Evolutionary conservation across 495 filamentous ascomycete genomes (phyloP).

Genomic region (Penicillium daleae): DNA sequence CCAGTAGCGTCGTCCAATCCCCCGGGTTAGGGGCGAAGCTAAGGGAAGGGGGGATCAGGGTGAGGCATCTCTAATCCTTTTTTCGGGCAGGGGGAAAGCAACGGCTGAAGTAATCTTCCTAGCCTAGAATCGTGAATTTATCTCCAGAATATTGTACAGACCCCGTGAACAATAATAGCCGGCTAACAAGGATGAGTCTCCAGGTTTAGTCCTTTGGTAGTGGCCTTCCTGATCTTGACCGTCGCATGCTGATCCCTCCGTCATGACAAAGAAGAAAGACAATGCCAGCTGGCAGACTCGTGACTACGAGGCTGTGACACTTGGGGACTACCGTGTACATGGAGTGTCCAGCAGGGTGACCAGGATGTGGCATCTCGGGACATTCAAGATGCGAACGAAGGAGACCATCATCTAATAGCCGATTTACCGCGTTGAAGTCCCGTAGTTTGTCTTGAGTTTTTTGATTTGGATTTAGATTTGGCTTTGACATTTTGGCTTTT

Average conservation of each 20-base stretch:
- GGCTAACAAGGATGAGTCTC: neutral
- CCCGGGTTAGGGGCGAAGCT: constrained; percentile 15
- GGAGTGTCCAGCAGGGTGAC: constrained; percentile 17
- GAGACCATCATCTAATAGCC: neutral
- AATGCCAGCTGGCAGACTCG: constrained; percentile 36
- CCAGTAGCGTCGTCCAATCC: constrained; percentile 19
- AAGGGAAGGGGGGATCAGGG: neutral
- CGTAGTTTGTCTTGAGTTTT: neutral
- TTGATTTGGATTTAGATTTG: neutral
- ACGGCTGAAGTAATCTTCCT: too few relatives aligned
- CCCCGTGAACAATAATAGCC: neutral
- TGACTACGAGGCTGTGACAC: constrained; percentile 36
- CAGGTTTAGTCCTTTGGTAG: neutral
- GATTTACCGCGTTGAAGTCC: neutral
- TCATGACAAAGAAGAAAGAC: constrained; percentile 6
- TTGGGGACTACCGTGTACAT: constrained; percentile 26
- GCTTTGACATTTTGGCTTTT: neutral
- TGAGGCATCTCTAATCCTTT: neutral
- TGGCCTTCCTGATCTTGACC: constrained; percentile 14
- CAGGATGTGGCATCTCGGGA: constrained; percentile 33
- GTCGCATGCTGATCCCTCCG: constrained; percentile 15
- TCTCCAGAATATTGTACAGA: neutral
- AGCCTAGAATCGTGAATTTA: neutral
- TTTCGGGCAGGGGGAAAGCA: neutral
- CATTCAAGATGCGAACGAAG: constrained; percentile 21